phyloP scores from a whole-genome alignment of 495 filamentous ascomycete genomes.

The Chaetomidium leptoderma region DNA sequence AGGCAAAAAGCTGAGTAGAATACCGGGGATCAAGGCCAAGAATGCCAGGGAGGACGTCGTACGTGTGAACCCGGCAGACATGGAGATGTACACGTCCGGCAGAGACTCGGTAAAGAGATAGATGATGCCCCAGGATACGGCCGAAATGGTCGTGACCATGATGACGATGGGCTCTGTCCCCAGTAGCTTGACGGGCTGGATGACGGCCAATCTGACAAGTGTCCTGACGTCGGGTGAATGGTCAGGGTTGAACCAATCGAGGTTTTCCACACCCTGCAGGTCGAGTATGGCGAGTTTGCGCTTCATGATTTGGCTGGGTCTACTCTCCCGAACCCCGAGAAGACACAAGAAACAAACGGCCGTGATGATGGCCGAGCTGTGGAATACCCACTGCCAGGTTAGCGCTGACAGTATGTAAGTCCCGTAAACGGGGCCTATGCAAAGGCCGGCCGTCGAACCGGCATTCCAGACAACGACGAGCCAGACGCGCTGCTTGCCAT shows the following conservation, averaged over 20 bases:
- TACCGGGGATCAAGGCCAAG: neutral
- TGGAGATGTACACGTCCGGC: neutral
- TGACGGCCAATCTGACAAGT: neutral
- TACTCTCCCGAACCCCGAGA: neutral
- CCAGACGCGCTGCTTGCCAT: neutral
- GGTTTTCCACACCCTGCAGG: neutral
- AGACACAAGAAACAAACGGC: neutral
- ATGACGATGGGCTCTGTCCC: neutral
- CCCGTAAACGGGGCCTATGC: neutral
- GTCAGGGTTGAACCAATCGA: slow-evolving; percentile 1
- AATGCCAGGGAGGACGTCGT: neutral
- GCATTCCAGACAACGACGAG: neutral
- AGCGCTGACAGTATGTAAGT: neutral
- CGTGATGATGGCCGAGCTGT: neutral
- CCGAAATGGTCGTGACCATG: neutral
- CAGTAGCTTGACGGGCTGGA: neutral
- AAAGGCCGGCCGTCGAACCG: neutral
- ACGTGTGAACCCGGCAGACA: neutral
- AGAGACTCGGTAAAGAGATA: slow-evolving; percentile 4
- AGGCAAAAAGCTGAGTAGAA: neutral
- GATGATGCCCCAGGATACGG: slow-evolving; percentile 3
- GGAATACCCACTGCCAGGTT: neutral
- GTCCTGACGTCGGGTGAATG: neutral
- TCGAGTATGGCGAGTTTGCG: neutral
- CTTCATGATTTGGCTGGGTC: neutral